A percentile compares a stretch with the other conserved stretches of the same genome.
Evolutionary conservation across 2,329 filamentous ascomycete genomes (phyloP).

Genomic region (Fulvia fulva): DNA sequence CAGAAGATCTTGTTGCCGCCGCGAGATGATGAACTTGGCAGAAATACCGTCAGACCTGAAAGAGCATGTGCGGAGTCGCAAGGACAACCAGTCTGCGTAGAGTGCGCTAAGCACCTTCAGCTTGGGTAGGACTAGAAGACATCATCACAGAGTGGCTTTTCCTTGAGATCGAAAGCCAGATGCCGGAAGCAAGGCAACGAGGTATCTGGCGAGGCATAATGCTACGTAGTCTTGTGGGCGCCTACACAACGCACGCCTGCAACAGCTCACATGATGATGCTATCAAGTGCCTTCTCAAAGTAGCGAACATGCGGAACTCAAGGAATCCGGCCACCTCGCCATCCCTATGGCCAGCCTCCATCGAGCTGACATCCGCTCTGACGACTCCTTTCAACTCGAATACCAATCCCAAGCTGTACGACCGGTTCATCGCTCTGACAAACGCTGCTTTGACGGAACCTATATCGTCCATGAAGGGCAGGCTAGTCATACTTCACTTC

Average conservation of each 20-base stretch:
- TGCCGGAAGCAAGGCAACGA: not conserved
- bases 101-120: too few species aligned
- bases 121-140: too few species aligned
- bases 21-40: too few species aligned
- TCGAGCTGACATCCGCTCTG: not conserved
- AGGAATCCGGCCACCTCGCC: not conserved
- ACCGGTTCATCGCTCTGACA: not conserved
- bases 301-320: not conserved
- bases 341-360: not conserved
- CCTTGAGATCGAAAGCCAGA: not conserved
- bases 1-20: too few species aligned
- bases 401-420: not conserved
- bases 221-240: not conserved
- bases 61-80: too few species aligned
- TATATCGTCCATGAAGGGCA: too few species aligned
- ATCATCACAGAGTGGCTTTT: not conserved
- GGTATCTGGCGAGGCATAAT: not conserved
- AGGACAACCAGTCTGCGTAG: too few species aligned
- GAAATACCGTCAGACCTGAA: too few species aligned
- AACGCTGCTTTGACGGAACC: not conserved
- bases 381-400: not conserved
- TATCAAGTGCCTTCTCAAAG: not conserved
- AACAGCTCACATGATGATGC: not conserved
- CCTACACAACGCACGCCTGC: not conserved
- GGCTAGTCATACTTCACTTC: too few species aligned